Conservation (phyloP, 306 rosid genomes). For the Malus sylvestris region DNA sequence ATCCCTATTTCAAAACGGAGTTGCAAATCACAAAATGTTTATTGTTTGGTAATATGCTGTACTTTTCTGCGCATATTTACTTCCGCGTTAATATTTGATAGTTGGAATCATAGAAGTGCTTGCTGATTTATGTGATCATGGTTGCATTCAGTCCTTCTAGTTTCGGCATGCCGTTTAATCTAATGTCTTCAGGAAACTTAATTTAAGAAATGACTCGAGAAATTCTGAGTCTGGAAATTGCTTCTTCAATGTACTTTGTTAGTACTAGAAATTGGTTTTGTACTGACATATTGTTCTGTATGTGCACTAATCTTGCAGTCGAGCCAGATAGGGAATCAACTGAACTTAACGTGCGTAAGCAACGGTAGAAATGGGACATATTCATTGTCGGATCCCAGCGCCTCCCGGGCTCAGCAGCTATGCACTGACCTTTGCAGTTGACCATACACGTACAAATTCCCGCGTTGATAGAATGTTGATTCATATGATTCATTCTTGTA, state of each 20-base stretch:
- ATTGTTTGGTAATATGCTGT: slow-evolving; percentile 46
- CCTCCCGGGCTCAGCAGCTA: slow-evolving; percentile 31
- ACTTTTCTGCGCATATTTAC: not conserved
- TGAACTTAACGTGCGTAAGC: slow-evolving; percentile 58
- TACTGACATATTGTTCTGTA: not conserved
- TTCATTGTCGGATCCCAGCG: slow-evolving; percentile 21
- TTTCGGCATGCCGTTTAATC: not conserved
- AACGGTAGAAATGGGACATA: slow-evolving; percentile 40
- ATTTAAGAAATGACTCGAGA: not conserved
- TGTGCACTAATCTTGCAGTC: slow-evolving; percentile 28
- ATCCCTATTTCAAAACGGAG: slow-evolving; percentile 67
- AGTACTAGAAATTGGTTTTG: not conserved
- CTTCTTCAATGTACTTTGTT: not conserved
- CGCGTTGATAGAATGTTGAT: slow-evolving; percentile 8
- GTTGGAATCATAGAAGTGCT: not conserved
- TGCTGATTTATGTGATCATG: not conserved
- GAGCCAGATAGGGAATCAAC: slow-evolving; percentile 36
- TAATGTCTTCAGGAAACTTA: not conserved
- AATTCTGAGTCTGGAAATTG: not conserved
- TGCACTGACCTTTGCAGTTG: slow-evolving; percentile 50
- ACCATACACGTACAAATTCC: slow-evolving; percentile 6
- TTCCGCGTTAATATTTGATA: not conserved
- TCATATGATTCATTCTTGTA: slow-evolving; percentile 18
- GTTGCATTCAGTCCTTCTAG: not conserved
- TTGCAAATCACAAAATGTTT: slow-evolving; percentile 29